Base-by-base conservation (phyloP, 495 filamentous ascomycete genomes). In the Penicillium herquei region DNA sequence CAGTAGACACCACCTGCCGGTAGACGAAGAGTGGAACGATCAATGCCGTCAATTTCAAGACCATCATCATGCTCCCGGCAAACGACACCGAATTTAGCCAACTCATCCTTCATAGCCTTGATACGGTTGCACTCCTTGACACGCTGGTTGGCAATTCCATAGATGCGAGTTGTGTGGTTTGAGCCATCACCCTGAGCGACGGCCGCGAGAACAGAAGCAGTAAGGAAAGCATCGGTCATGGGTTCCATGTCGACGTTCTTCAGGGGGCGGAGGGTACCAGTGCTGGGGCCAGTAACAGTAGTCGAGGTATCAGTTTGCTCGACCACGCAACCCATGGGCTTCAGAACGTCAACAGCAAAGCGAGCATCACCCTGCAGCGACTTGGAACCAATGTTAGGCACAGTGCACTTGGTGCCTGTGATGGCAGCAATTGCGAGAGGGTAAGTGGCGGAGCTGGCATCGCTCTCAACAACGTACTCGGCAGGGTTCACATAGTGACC, bases 41-140 rank as follows among this genome's bases (percentile, higher is more conserved):
- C 79, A 50, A 80, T 84, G 4, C 91, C 91, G 44, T 88, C 82
- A 37, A 96, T 84, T 64, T 90, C 85, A 52, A 99, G 95, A 35
- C 94, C 94, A 68, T 99, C 92, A 39, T 95, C 90, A 39, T 95
- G 84, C 67, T 96, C 90, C 11, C 86, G 81, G 68, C 91, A 96
- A 12, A 78, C 72, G 6, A 99, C 91, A 10, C 94, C 93, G 63
- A 96, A 99, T 65, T 97, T 96, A n/a, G 87, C 88, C 39, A 99
- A 83, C 70, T 98, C 85, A 57, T 92, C 90, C 62, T 93, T 91
- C 95, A 99, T 98, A 39, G 95, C 95, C 63, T 81, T 78, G 63
- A 99, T 98, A 30, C 94, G 88, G 70, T 99, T 95, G 77, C 94
- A 99, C 70, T 99, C 94, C 70, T 99, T 99, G 56, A 97, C 92